Evolutionary conservation across 768 basidiomycete species (phyloP), one percentile per base, ranked within the genome.

Genomic region (Clathrus columnatus): DNA sequence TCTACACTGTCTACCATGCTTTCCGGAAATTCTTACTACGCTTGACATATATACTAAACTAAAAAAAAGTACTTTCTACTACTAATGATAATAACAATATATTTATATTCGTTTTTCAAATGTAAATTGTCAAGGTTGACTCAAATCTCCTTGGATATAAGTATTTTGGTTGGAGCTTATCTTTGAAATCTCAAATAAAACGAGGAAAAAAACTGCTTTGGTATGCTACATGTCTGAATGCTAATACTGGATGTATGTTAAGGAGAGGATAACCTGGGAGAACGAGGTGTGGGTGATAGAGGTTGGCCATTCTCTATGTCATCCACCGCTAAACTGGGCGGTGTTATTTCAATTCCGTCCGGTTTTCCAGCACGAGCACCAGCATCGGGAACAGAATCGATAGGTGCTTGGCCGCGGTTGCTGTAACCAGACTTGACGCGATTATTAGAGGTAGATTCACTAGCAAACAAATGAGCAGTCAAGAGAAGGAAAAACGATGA

Each of bases 21-120:
- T 24, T 86, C 85, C 16, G 91, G 91, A 17, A 91, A 88, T 18
- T 87, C 86, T 14, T 90, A 90, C 66, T 90, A 85, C 86, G 58
- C 61, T 43, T 61, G 51, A 41, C 5, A 17, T 23, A 24, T 7
- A n/a, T n/a, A n/a, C n/a, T n/a, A n/a, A n/a, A n/a, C n/a, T n/a
- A n/a, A n/a, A n/a, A n/a, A n/a, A n/a, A n/a, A n/a, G n/a, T n/a
- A n/a, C n/a, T n/a, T n/a, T n/a, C n/a, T n/a, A n/a, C n/a, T n/a
- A n/a, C n/a, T n/a, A n/a, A n/a, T n/a, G n/a, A n/a, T n/a, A n/a
- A n/a, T n/a, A n/a, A n/a, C n/a, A n/a, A n/a, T n/a, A n/a, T n/a
- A n/a, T n/a, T n/a, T n/a, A n/a, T n/a, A n/a, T n/a, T n/a, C n/a
- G n/a, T n/a, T n/a, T n/a, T n/a, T n/a, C n/a, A n/a, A n/a, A n/a